Evolutionary conservation across 306 rosid species (phyloP).

Genomic region (Hylodesmum podocarpum): DNA sequence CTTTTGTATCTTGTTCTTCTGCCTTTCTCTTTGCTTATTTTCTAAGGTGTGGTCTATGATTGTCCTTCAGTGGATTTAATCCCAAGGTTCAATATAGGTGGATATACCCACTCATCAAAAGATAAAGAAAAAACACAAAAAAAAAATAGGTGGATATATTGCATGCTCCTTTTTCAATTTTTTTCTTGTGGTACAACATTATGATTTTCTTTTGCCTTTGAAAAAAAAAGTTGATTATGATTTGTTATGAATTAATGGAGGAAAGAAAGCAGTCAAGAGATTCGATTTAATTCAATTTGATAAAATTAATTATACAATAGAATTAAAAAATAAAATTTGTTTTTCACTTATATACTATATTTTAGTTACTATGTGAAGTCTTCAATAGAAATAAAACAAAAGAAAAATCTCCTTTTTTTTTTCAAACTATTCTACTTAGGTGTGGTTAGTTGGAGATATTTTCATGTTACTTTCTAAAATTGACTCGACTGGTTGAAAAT

Average conservation of each 20-base stretch:
- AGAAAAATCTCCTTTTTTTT: not conserved
- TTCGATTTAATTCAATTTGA: too few species aligned
- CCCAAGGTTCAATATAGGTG: not conserved
- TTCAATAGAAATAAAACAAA: too few species aligned
- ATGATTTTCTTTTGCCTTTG: too few species aligned
- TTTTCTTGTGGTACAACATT: not conserved
- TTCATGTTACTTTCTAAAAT: not conserved
- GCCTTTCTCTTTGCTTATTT: not conserved
- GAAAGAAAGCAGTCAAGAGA: not conserved
- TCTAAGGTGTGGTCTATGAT: not conserved
- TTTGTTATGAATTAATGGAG: not conserved
- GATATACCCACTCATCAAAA: not conserved
- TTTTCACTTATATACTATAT: too few species aligned
- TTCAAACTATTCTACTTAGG: not conserved
- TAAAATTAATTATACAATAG: too few species aligned
- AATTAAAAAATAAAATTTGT: too few species aligned
- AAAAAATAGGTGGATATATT: not conserved
- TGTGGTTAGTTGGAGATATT: not conserved
- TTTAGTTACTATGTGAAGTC: too few species aligned
- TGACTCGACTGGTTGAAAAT: not conserved
- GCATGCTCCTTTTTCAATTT: not conserved
- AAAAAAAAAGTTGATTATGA: not conserved
- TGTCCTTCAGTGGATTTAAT: not conserved
- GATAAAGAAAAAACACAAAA: not conserved
- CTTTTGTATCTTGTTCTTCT: not conserved